Base-by-base conservation (phyloP, 768 basidiomycete genomes). In the Auricularia sp. region DNA sequence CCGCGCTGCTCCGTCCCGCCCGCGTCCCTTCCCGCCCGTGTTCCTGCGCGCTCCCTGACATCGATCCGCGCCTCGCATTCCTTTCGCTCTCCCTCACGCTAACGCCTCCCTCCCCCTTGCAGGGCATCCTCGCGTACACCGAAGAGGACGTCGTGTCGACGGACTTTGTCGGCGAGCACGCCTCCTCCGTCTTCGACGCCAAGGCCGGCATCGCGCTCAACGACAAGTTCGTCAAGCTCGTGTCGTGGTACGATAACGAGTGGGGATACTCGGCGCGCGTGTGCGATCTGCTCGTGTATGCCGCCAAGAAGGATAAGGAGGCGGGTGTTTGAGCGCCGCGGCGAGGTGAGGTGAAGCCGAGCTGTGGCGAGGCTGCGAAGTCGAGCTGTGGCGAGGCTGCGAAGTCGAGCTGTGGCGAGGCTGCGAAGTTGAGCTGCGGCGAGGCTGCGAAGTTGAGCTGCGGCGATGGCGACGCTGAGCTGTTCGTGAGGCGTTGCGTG, bases 231-330 rank as follows among this genome's bases (percentile, higher is more conserved):
- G 90, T 98, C 82, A 98, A 98, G 85, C 85, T 97, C 72, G 87
- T 98, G 74, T 75, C 90, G 53, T 97, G 95, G 93, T 95, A 92
- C 81, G 90, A 92, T 78, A 93, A 93, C 77, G 90, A 93, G 78
- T 92, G 87, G 88, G 88, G 93, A 21, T 98, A 97, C 87, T 95
- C 93, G 58, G 85, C 80, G 75, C 88, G 94, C 74, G 94, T 96
- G 63, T 87, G 87, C 78, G 96, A 98, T 75, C 83, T 98, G 64
- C 78, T 98, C 74, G 79, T 85, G 68, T 92, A 76, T 78, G 87
- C 85, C 67, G 91, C 94, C 67, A 81, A 83, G 79, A 83, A 84
- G 76, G 95, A 97, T 68, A 74, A 72, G 23, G 35, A 65, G 64
- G 65, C 62, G 3, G 62, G 62, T 4, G 10, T 51, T 36, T 62